Evolutionary conservation across 1,284 basidiomycete genomes (phyloP).

Genomic region (Ganoderma lingzhi): DNA sequence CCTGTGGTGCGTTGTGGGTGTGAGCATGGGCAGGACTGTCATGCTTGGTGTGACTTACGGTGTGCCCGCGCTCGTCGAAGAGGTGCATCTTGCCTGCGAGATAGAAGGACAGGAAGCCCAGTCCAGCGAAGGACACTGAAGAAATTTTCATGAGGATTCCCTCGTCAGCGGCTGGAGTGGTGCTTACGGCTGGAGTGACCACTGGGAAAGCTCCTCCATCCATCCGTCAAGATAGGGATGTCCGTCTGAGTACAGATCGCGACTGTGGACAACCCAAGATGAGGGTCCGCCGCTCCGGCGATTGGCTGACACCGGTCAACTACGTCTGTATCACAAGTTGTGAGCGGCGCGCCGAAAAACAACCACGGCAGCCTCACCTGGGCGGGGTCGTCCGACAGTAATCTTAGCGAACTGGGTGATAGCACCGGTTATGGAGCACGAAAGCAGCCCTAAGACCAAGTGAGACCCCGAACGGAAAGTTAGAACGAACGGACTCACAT

Average conservation of each 20-base stretch:
- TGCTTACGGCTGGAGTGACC: slow-evolving; percentile 86
- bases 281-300: slow-evolving; percentile 69
- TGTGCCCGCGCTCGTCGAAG: slow-evolving; percentile 84
- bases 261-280: slow-evolving; percentile 78
- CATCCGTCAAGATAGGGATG: slow-evolving; percentile 71
- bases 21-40: slow-evolving; percentile 9
- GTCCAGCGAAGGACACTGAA: slow-evolving; percentile 89
- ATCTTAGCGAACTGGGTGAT: slow-evolving; percentile 90
- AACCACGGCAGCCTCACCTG: slow-evolving; percentile 53
- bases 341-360: background rate
- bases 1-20: slow-evolving; percentile 46
- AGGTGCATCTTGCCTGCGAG: slow-evolving; percentile 92
- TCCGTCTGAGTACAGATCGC: slow-evolving; percentile 84
- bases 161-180: background rate
- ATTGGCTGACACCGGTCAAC: slow-evolving; percentile 86
- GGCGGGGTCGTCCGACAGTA: slow-evolving; percentile 90
- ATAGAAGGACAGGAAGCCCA: slow-evolving; percentile 91
- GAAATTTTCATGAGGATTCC: background rate
- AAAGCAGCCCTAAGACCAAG: slow-evolving; percentile 66
- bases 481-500: slow-evolving; percentile 51
- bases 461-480: slow-evolving; percentile 11
- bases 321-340: slow-evolving; percentile 57
- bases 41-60: slow-evolving; percentile 54
- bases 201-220: slow-evolving; percentile 94
- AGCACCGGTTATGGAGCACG: slow-evolving; percentile 78